Conservation (phyloP, 2,329 filamentous ascomycete genomes). For the Penicillium sp. region DNA sequence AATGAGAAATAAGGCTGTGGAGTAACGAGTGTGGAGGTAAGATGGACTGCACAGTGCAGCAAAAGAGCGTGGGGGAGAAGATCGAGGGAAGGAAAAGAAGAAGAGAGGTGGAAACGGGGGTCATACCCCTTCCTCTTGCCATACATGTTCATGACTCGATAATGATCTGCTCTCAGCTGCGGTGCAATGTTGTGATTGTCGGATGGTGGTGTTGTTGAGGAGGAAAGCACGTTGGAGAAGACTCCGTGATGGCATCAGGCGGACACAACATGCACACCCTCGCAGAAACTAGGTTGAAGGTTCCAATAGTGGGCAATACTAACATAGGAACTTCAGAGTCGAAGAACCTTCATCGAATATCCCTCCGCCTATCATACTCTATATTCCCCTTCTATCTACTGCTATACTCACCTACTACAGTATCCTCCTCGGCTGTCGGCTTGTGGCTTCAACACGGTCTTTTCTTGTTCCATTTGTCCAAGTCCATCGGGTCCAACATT, state of each 20-base stretch:
- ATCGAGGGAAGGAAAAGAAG: conserved; percentile 1
- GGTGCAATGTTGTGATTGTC: background rate
- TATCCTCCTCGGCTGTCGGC: conserved; percentile 6
- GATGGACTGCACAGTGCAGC: background rate
- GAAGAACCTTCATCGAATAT: background rate
- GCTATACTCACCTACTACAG: background rate
- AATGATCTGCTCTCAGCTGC: background rate
- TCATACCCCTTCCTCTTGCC: background rate
- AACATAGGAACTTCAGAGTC: background rate
- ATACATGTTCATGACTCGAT: background rate
- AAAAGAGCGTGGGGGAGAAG: conserved; percentile 3
- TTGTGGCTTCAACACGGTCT: background rate
- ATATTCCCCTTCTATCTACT: background rate
- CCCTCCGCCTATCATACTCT: background rate
- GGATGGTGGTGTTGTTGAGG: background rate
- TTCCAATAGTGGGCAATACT: background rate
- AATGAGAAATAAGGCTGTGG: conserved; percentile 14
- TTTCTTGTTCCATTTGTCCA: background rate
- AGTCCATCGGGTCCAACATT: background rate
- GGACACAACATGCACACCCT: conserved; percentile 4
- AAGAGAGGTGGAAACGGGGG: background rate
- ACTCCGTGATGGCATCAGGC: conserved; percentile 26
- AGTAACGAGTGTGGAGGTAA: conserved; percentile 12
- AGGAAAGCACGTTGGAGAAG: conserved; percentile 11
- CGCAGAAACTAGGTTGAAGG: background rate